Evolutionary conservation across 2,329 filamentous ascomycete genomes (phyloP).

Genomic region (Zalaria sp.): DNA sequence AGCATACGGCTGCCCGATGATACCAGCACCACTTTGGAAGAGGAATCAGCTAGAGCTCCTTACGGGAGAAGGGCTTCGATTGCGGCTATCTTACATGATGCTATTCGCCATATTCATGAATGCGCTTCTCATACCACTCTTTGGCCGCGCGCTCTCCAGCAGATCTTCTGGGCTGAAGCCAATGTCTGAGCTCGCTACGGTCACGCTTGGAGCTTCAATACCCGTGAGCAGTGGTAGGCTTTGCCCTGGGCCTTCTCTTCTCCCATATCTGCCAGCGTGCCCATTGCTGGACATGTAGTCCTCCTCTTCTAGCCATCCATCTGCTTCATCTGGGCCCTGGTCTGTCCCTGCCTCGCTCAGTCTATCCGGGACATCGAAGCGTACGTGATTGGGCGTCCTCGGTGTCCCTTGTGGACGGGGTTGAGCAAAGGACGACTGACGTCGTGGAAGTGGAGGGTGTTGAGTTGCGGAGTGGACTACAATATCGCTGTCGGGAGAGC

Average conservation of each 20-base stretch:
- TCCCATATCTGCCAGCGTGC: constrained; percentile 15
- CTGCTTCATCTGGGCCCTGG: constrained; percentile 9
- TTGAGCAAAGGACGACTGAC: constrained; percentile 31
- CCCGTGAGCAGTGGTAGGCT: constrained; percentile 60
- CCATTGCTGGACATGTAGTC: constrained; percentile 39
- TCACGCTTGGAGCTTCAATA: constrained; percentile 68
- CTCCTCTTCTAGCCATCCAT: constrained; percentile 44
- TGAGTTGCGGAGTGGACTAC: constrained; percentile 8
- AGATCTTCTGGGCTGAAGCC: constrained; percentile 44
- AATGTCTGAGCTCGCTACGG: constrained; percentile 47
- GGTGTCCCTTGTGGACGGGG: constrained; percentile 36
- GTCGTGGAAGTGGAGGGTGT: constrained; percentile 7
- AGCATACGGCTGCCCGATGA: constrained; percentile 82
- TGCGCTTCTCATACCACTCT: constrained; percentile 71
- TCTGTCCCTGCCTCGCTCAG: constrained; percentile 2
- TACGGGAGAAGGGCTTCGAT: neutral
- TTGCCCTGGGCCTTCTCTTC: constrained; percentile 31
- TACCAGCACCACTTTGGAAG: constrained; percentile 41
- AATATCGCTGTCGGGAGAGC: constrained; percentile 12
- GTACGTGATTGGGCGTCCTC: constrained; percentile 57
- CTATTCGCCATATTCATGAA: constrained; percentile 99
- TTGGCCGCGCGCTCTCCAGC: constrained; percentile 53
- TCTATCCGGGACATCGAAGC: constrained; percentile 45
- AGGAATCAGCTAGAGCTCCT: neutral
- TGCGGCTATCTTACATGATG: constrained; percentile 52